These are phyloP conservation scores for Colletotrichum noveboracense DNA, from an alignment of 2,329 filamentous ascomycete species.

Conservation along the genomic window DNA sequence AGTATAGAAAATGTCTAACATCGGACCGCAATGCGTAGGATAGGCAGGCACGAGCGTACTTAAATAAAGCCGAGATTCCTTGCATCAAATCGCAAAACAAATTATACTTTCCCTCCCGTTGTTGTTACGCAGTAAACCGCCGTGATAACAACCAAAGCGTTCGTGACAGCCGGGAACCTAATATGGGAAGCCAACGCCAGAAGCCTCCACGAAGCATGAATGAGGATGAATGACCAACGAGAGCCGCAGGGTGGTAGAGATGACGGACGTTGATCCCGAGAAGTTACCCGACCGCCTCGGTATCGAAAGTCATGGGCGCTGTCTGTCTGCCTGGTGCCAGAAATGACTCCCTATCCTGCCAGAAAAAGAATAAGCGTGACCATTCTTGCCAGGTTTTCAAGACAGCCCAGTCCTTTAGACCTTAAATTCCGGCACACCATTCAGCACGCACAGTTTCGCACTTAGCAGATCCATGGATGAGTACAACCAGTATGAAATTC, in stretches of 20 bases:
- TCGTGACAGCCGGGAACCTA: fast-evolving
- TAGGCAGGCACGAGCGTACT: no score
- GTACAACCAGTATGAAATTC: not conserved
- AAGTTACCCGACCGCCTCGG: not conserved
- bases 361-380: no score
- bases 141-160: not conserved
- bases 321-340: not conserved
- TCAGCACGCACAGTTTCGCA: no score
- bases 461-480: no score
- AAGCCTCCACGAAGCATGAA: fast-evolving
- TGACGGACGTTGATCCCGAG: not conserved
- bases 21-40: no score
- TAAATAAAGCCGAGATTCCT: not conserved
- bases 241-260: not conserved
- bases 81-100: not conserved
- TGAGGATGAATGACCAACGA: not conserved
- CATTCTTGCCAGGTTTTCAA: not conserved
- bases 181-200: not conserved
- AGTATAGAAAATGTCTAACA: no score
- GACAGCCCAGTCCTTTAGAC: not conserved
- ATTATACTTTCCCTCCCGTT: no score
- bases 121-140: no score
- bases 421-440: not conserved
- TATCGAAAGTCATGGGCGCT: not conserved
- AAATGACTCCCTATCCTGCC: no score